These are phyloP conservation scores for Penicillium flavigenum DNA, from an alignment of 495 filamentous ascomycete genomes.

Conservation along the genomic window DNA sequence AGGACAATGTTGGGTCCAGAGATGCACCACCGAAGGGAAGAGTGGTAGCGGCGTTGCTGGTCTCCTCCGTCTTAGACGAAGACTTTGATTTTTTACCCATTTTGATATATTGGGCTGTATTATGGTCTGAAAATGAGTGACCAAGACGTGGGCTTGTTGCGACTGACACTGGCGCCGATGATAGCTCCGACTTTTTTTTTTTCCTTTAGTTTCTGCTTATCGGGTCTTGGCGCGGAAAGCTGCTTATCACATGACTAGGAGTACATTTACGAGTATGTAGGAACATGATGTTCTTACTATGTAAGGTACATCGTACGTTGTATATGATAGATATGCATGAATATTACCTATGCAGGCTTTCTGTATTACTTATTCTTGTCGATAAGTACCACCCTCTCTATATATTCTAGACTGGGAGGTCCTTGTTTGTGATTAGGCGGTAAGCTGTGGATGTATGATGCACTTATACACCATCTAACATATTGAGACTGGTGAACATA, in stretches of 20 bases:
- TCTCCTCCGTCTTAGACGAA: slow-evolving; percentile 26
- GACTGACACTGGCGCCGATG: slow-evolving; percentile 12
- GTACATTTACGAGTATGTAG: background rate
- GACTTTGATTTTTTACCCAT: slow-evolving; percentile 49
- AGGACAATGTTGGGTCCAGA: slow-evolving; percentile 73
- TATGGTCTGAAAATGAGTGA: background rate
- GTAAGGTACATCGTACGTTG: background rate
- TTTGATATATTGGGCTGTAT: slow-evolving; percentile 9
- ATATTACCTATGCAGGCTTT: background rate
- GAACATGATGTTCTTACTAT: background rate
- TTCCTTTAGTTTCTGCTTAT: slow-evolving; percentile 26
- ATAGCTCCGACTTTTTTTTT: slow-evolving; percentile 36
- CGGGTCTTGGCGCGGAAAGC: slow-evolving; percentile 31
- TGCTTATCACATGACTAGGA: slow-evolving; percentile 25
- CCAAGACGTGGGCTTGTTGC: slow-evolving; percentile 7
- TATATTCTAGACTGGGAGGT: background rate
- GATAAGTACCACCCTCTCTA: background rate
- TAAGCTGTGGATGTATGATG: background rate
- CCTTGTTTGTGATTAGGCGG: background rate
- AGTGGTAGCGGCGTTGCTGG: slow-evolving; percentile 16
- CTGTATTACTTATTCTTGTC: background rate
- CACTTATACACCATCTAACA: background rate
- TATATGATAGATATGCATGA: background rate
- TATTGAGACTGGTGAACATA: background rate
- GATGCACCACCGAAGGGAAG: slow-evolving; percentile 41